Base-by-base conservation (phyloP, 768 basidiomycete species). In the Jaapia argillacea region DNA sequence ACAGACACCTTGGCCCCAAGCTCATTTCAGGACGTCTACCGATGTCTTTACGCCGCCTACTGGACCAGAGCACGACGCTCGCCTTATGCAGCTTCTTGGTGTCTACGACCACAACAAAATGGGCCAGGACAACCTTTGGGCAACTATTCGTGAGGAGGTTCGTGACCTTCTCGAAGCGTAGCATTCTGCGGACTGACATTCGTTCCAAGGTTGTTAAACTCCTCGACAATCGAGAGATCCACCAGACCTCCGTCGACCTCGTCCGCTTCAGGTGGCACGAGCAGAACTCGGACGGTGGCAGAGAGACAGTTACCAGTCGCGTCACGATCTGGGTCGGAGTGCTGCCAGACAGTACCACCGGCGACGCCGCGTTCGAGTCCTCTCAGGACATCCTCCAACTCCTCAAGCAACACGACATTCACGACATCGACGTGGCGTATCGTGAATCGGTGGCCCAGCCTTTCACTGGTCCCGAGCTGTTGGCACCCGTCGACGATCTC, bases 271-370 rank as follows among this genome's bases (percentile, higher is more conserved):
- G 43, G 13, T 48, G 49, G 49, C 35, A 37, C n/a, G 36, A 45
- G 21, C 31, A 52, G 40, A 24, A n/a, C 3, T 37, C 14, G 26
- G 43, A 48, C 28, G 43, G 24, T 5, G 51, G 52, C 25, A 58
- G 38, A 57, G 58, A 22, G 44, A 56, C 13, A 38, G 48, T 7
- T 23, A 46, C 37, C 48, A 50, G 41, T 35, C 50, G 51, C 38
- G 45, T 48, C 12, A 57, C 56, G 7, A 49, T 57, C 50, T 57
- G 56, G 56, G 46, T 58, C 14, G 56, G 49, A 24, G 54, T 56
- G 27, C 25, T 50, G 26, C 54, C 58, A 16, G 46, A 55, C 36
- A 54, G 46, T 45, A 45, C 53, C 46, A 54, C 44, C 44, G 51
- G 46, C 40, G 45, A 45, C 22, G 48, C 28, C 28, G 56, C 58